Evolutionary conservation across 768 basidiomycete genomes (phyloP), one percentile per base, ranked within the genome.

Genomic region (Pleurotus giganteus): DNA sequence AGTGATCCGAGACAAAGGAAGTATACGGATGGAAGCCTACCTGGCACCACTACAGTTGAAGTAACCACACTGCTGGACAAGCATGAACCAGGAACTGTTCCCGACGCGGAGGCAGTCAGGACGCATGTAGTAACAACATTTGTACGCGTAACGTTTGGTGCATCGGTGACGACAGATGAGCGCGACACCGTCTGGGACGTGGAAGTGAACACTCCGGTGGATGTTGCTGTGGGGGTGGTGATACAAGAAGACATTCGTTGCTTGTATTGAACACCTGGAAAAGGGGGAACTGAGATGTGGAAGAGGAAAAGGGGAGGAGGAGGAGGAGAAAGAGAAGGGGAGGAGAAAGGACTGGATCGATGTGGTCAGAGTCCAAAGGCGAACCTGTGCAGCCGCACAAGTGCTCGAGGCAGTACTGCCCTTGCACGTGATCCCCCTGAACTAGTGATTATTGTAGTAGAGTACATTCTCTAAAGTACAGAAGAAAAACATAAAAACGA

Each of bases 11-110:
- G 41, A 21, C 3, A n/a, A 34, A 47, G 31, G 49, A 37, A 41
- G 55, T 47, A 17, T 36, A 7, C 43, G 26, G 26, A 24, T 13
- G 9, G 19, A 27, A 23, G 64, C 73, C 58, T 56, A 75, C 77
- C 69, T 54, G 63, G 63, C 11, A 75, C 47, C 2, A 74, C 74
- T 26, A 61, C 67, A 29, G 69, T 61, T 32, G 70, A 29, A 4
- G 71, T 63, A 29, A 69, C 54, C 6, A 58, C 59, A 2, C 64
- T 54, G 9, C 70, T 43, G 13, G 55, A 24, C 21, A 50, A 15
- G 32, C 58, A 59, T 7, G 47, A 37, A 53, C 28, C n/a, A 43
- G 28, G 17, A 21, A 31, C 17, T 3, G 54, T 21, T 28, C 55
- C 51, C 26, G 58, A 56, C 13, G 41, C 47, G 4, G 46, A 13